These are phyloP conservation scores for Bocquillonia castaneifolia DNA, from an alignment of 441 rosid genomes.

Conservation along the genomic window DNA sequence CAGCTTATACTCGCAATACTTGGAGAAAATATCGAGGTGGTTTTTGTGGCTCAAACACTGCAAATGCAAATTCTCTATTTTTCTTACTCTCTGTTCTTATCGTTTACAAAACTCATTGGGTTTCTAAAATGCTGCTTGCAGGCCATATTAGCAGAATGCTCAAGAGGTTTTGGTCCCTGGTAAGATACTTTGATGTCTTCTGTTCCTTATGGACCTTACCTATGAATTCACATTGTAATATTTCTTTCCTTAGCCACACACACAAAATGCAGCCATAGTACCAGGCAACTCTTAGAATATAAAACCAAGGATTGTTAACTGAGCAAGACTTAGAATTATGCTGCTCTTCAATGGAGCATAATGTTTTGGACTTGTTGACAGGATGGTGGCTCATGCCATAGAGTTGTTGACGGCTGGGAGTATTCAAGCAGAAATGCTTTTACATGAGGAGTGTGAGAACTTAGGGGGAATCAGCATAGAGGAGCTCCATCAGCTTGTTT, in stretches of 20 bases:
- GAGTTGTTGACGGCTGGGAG: constrained; percentile 81
- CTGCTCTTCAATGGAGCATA: background rate
- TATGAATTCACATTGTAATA: background rate
- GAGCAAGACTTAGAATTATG: background rate
- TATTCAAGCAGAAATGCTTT: constrained; percentile 63
- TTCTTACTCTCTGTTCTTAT: constrained; percentile 6
- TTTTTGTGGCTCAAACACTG: constrained; percentile 16
- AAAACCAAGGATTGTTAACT: background rate
- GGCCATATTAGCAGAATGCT: constrained; percentile 91
- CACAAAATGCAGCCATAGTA: background rate
- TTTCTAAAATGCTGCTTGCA: constrained; percentile 39
- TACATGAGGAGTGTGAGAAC: constrained; percentile 61
- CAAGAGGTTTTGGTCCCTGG: constrained; percentile 92
- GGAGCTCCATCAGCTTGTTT: constrained; percentile 84
- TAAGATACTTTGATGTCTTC: constrained; percentile 34
- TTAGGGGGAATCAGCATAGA: constrained; percentile 74
- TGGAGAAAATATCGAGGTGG: constrained; percentile 87
- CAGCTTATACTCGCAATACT: constrained; percentile 71
- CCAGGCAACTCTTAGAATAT: background rate
- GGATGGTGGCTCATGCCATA: constrained; percentile 91
- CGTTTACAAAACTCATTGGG: constrained; percentile 9
- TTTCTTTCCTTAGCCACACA: background rate
- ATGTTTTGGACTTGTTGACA: constrained; percentile 29
- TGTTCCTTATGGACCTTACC: constrained; percentile 2
- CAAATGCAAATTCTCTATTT: constrained; percentile 3